These are phyloP conservation scores for Kwoniella sp. DNA, from an alignment of 768 basidiomycete species.

Conservation along the genomic window DNA sequence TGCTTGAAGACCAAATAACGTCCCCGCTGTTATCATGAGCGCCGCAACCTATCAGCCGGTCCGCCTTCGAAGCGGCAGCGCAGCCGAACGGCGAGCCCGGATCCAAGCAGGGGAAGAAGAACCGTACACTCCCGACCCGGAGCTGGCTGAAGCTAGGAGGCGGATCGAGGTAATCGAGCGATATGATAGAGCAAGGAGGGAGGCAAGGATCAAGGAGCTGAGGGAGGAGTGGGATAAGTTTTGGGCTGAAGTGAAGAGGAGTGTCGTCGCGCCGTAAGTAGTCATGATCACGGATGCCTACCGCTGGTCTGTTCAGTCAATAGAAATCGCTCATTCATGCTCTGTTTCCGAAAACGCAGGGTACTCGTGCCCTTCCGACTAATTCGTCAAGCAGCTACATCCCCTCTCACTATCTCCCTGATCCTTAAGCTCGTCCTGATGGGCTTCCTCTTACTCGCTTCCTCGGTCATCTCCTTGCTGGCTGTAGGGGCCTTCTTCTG, in stretches of 20 bases:
- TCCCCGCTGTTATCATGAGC: too few relatives aligned
- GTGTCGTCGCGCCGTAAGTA: not conserved
- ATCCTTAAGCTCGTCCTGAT: conserved; percentile 45
- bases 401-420: conserved; percentile 49
- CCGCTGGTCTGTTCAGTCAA: too few relatives aligned
- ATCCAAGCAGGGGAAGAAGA: not conserved
- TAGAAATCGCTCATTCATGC: conserved; percentile 4
- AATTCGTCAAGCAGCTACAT: conserved; percentile 41
- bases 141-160: not conserved
- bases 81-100: not conserved
- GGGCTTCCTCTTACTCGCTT: conserved; percentile 35
- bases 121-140: not conserved
- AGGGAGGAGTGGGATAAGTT: not conserved
- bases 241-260: not conserved
- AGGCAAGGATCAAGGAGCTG: not conserved
- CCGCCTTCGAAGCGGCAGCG: not conserved
- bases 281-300: too few relatives aligned
- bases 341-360: conserved; percentile 11
- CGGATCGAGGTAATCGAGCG: not conserved
- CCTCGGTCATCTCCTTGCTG: conserved; percentile 45
- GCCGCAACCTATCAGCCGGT: not conserved
- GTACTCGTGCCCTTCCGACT: conserved; percentile 41
- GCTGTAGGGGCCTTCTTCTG: conserved; percentile 53
- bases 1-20: too few relatives aligned
- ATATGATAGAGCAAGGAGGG: not conserved